A percentile compares a stretch with the other conserved stretches of the same genome.
phyloP scores from a whole-genome alignment of 257 asterid species.

The Nicotiana paniculata region DNA sequence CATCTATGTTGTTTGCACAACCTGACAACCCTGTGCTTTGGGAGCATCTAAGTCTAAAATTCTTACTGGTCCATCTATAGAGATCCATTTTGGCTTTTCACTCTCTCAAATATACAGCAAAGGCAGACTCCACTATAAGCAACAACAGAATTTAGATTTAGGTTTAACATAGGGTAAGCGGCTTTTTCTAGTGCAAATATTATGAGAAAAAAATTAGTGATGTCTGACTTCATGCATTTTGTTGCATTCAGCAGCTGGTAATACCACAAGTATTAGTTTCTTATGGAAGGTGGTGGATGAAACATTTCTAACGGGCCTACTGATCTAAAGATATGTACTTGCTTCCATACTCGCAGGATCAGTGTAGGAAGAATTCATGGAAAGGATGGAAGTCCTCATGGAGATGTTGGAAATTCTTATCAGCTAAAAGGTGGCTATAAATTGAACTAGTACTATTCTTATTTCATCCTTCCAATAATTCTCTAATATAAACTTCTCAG shows the following conservation, averaged over 20 bases:
- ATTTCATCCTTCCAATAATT: neutral
- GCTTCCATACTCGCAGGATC: slow-evolving; percentile 12
- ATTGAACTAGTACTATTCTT: neutral
- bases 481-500: slow-evolving; percentile 19
- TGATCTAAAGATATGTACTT: neutral
- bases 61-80: neutral
- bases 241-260: neutral
- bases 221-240: neutral
- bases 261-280: neutral
- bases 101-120: neutral
- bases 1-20: neutral
- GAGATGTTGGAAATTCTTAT: slow-evolving; percentile 29
- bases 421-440: slow-evolving; percentile 35
- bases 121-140: neutral
- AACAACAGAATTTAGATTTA: neutral
- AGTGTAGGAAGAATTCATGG: slow-evolving; percentile 19
- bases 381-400: slow-evolving; percentile 43
- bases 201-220: neutral
- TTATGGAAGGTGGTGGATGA: neutral
- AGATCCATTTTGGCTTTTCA: neutral
- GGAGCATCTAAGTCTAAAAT: neutral
- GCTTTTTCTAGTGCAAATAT: neutral
- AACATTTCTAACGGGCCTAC: neutral
- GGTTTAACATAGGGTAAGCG: neutral
- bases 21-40: neutral